Evolutionary conservation across 306 rosid species (phyloP).

Genomic region (Senna tora): DNA sequence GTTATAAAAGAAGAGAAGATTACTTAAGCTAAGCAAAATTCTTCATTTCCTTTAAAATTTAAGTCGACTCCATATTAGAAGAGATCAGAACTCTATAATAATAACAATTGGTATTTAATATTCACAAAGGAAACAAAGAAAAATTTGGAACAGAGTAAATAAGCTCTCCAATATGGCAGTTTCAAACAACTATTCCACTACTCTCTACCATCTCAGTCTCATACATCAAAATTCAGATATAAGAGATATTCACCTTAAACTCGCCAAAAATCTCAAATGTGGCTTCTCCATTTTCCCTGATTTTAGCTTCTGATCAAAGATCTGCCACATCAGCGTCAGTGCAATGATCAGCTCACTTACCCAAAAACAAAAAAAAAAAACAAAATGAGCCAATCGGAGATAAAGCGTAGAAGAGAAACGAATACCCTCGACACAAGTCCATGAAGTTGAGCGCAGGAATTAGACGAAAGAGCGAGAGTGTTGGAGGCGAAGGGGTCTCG

Average conservation of each 20-base stretch:
- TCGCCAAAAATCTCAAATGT: background rate
- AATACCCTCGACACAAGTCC: conserved; percentile 43
- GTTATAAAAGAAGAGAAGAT: too few relatives aligned
- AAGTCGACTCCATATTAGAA: background rate
- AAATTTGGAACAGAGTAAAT: too few relatives aligned
- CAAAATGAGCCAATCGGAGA: background rate
- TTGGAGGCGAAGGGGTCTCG: conserved; percentile 38
- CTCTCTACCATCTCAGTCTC: background rate
- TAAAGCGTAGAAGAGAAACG: background rate
- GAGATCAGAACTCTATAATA: background rate
- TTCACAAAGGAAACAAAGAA: background rate
- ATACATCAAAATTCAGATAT: background rate
- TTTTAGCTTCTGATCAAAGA: background rate
- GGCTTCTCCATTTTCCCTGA: background rate
- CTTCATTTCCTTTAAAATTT: background rate
- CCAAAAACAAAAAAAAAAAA: conserved; percentile 4
- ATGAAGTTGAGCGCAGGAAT: conserved; percentile 19
- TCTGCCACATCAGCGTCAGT: background rate
- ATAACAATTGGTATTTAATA: background rate
- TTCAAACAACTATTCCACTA: conserved; percentile 1
- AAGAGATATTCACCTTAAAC: conserved; percentile 6
- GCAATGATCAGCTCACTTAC: conserved; percentile 1
- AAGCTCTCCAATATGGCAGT: background rate
- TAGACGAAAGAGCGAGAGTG: conserved; percentile 27
- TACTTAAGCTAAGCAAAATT: too few relatives aligned